Percentiles rank a stretch among this genome's conserved stretches.
Conservation (phyloP, 2,329 filamentous ascomycete species). For the Botrytis hyacinthi region DNA sequence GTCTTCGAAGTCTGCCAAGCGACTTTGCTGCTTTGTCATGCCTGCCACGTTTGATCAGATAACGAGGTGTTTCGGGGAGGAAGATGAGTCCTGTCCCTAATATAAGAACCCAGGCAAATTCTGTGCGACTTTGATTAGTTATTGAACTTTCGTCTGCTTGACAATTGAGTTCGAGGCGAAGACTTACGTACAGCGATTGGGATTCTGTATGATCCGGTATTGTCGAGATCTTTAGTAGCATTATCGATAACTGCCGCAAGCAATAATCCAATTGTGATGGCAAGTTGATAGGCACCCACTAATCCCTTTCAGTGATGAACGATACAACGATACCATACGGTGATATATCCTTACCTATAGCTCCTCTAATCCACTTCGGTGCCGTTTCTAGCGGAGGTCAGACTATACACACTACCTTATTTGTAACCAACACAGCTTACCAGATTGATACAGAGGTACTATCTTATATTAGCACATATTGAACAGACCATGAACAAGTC, state of each 20-base stretch:
- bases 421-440: background rate
- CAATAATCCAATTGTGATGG: constrained; percentile 74
- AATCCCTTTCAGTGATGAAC: background rate
- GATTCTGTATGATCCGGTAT: constrained; percentile 72
- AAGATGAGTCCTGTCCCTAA: constrained; percentile 29
- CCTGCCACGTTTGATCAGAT: constrained; percentile 39
- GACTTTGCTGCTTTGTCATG: constrained; percentile 53
- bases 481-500: background rate
- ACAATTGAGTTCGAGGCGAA: too few species aligned
- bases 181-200: constrained; percentile 63
- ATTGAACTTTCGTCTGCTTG: background rate
- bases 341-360: background rate
- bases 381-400: constrained; percentile 5
- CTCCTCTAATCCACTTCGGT: constrained; percentile 19
- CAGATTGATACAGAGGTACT: constrained; percentile 19
- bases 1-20: constrained; percentile 62
- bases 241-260: constrained; percentile 75
- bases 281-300: constrained; percentile 68
- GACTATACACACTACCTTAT: background rate
- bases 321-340: too few species aligned
- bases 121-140: background rate
- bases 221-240: constrained; percentile 57
- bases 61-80: constrained; percentile 40
- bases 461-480: background rate
- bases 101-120: constrained; percentile 68